phyloP scores from a whole-genome alignment of 1,139 yeast species.

The Yamadazyma sp. region DNA sequence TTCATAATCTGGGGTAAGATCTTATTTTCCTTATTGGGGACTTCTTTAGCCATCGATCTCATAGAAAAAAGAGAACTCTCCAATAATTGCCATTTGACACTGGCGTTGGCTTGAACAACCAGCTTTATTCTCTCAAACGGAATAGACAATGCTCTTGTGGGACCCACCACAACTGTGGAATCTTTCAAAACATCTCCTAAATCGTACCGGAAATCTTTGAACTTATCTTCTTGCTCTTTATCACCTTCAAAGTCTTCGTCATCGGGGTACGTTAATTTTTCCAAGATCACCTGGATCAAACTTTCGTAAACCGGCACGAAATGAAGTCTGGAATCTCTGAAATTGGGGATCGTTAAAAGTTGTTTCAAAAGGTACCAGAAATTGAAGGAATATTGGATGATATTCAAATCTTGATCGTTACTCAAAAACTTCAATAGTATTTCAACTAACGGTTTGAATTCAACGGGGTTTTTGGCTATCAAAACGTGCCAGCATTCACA shows the following conservation, averaged over 20 bases:
- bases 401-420: slow-evolving; percentile 78
- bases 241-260: slow-evolving; percentile 55
- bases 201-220: slow-evolving; percentile 89
- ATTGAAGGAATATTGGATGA: slow-evolving; percentile 85
- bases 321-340: slow-evolving; percentile 55
- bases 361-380: slow-evolving; percentile 89
- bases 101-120: slow-evolving; percentile 29
- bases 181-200: slow-evolving; percentile 97
- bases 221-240: slow-evolving; percentile 86
- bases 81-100: slow-evolving; percentile 71
- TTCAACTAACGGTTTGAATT: slow-evolving; percentile 73
- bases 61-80: slow-evolving; percentile 90
- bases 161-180: slow-evolving; percentile 88
- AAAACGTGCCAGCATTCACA: slow-evolving; percentile 95
- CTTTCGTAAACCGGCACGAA: slow-evolving; percentile 63
- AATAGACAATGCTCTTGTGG: slow-evolving; percentile 61
- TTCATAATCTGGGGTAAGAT: slow-evolving; percentile 81
- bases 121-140: slow-evolving; percentile 57
- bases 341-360: slow-evolving; percentile 63
- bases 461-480: slow-evolving; percentile 68
- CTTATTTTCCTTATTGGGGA: slow-evolving; percentile 63
- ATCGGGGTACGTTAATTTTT: slow-evolving; percentile 75
- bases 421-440: slow-evolving; percentile 63
- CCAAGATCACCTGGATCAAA: slow-evolving; percentile 66
- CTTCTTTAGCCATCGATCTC: slow-evolving; percentile 95